phyloP scores from a whole-genome alignment of 345 rosid genomes.

The Eutrema heterophyllum region DNA sequence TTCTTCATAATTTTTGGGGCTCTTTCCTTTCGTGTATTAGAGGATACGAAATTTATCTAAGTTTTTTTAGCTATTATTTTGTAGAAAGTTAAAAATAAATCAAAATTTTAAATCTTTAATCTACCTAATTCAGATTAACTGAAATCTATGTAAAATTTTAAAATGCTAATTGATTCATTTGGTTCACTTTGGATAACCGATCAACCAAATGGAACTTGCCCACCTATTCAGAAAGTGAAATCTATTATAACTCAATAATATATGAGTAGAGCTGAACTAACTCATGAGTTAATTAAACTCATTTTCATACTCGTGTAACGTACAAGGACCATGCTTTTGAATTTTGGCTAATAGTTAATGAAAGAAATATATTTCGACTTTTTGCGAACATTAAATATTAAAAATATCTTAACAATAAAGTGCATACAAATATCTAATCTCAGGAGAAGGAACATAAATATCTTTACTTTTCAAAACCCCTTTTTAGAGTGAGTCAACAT shows the following conservation, averaged over 20 bases:
- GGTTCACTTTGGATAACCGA: not conserved
- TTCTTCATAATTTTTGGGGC: too few relatives aligned
- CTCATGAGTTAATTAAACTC: not conserved
- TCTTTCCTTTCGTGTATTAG: too few relatives aligned
- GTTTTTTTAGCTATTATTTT: too few relatives aligned
- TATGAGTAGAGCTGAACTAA: not conserved
- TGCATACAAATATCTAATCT: constrained; percentile 29
- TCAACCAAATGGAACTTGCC: not conserved
- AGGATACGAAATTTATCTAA: too few relatives aligned
- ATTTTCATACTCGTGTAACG: not conserved
- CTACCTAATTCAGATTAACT: too few relatives aligned
- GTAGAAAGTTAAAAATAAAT: too few relatives aligned
- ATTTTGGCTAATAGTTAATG: not conserved
- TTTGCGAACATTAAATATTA: constrained; percentile 3
- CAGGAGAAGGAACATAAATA: constrained; percentile 28
- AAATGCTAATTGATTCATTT: too few relatives aligned
- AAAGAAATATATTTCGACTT: constrained; percentile 4
- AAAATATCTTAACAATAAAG: constrained; percentile 24
- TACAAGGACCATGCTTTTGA: not conserved
- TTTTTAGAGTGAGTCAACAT: constrained; percentile 21
- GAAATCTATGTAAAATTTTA: too few relatives aligned
- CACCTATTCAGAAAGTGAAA: not conserved
- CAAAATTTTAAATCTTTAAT: too few relatives aligned
- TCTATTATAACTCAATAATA: not conserved
- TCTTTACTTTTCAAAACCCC: constrained; percentile 20